These are phyloP conservation scores for Podospora sp. DNA, from an alignment of 495 filamentous ascomycete species.

Conservation along the genomic window DNA sequence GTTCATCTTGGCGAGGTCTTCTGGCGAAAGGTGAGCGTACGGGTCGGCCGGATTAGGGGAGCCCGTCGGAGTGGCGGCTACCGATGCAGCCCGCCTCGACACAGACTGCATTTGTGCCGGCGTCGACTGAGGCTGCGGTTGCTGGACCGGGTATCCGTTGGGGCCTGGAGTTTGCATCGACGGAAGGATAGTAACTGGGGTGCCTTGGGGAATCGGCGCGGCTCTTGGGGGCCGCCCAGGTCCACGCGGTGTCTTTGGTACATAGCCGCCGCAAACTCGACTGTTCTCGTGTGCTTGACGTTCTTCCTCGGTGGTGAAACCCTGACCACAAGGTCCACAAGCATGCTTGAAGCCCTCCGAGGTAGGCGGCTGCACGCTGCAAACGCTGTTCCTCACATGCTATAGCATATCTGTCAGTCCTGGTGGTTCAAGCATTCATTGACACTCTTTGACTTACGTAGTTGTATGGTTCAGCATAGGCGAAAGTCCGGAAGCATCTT, in stretches of 20 bases:
- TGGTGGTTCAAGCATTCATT: not conserved
- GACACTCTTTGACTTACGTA: slow-evolving; percentile 39
- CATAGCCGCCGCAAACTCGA: slow-evolving; percentile 38
- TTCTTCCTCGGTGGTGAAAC: slow-evolving; percentile 38
- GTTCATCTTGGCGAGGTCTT: slow-evolving; percentile 30
- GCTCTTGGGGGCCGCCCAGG: slow-evolving; percentile 26
- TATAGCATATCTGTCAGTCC: slow-evolving; percentile 16
- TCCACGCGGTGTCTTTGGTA: slow-evolving; percentile 10
- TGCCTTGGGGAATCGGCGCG: slow-evolving; percentile 15
- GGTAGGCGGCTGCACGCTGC: slow-evolving; percentile 35
- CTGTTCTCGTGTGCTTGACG: slow-evolving; percentile 41
- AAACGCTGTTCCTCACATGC: slow-evolving; percentile 45
- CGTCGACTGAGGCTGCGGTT: slow-evolving; percentile 22
- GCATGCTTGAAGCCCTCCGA: slow-evolving; percentile 34
- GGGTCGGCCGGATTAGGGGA: slow-evolving; percentile 37
- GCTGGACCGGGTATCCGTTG: slow-evolving; percentile 20
- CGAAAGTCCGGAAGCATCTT: slow-evolving; percentile 46
- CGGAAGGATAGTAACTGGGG: slow-evolving; percentile 23
- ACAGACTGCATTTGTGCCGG: slow-evolving; percentile 6
- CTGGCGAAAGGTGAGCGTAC: slow-evolving; percentile 42
- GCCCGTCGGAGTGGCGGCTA: slow-evolving; percentile 2
- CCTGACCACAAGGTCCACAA: slow-evolving; percentile 46
- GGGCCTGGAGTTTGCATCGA: slow-evolving; percentile 16
- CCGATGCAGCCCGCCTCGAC: not conserved
- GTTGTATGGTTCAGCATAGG: slow-evolving; percentile 35